Evolutionary conservation across 805 yeast genomes (phyloP), one percentile per base, ranked within the genome.

Genomic region (Suhomyces pyralidae): DNA sequence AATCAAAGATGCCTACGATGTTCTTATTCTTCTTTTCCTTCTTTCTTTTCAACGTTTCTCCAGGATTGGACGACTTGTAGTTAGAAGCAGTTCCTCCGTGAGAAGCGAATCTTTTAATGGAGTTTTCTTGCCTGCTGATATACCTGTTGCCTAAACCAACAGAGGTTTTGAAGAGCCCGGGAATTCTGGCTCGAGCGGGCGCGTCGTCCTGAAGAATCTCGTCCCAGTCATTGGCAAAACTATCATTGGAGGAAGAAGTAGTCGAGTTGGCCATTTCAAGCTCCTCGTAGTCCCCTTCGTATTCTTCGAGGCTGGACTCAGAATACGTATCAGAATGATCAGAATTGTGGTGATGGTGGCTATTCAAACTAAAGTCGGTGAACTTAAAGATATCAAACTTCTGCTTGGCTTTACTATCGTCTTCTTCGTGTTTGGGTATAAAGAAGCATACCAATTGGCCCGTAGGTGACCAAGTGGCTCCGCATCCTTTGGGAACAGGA

Each of bases 401-500:
- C 44, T 82, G 78, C 25, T 77, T 69, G 68, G 60, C 70, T 72
- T 57, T 74, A 70, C 40, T 73, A 69, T 61, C 61, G 8, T 62
- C 68, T 12, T 62, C 61, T 46, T 70, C 76, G 30, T 54, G 48
- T 48, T 81, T 81, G 0, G 86, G 84, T 8, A 86, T 80, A 68
- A 90, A 90, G 61, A 92, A 92, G 63, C 96, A 89, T 1, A 92
- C 86, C 48, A 92, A 71, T 53, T 82, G 82, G 0, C 97, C 97
- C 3, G 82, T 79, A 10, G 83, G 79, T 0, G 96, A 78, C 97
- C 97, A 92, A 1, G 82, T 74, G 0, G 96, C 97, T 8, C 97
- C 97, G 72, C 97, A 92, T 8, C 91, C 94, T 63, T 89, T 91
- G 0, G 97, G 97, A 12, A 92, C 79, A 0, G 97, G 97, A 0